Evolutionary conservation across 805 yeast genomes (phyloP).

Genomic region (Kluyveromyces lactis): DNA sequence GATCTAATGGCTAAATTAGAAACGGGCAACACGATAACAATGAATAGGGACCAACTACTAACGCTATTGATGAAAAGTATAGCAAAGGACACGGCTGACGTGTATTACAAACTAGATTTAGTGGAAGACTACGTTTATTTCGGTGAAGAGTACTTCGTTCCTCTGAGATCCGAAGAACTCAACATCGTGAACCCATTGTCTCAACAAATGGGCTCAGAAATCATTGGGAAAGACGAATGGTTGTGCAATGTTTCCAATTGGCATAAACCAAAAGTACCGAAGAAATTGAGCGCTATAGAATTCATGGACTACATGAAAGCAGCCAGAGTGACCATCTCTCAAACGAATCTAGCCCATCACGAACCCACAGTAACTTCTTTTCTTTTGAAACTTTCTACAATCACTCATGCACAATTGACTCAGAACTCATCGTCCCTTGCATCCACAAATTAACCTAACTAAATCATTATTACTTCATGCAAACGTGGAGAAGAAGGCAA

Average conservation of each 20-base stretch:
- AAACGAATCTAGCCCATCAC: neutral
- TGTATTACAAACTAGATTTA: slow-evolving; percentile 24
- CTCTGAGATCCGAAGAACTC: slow-evolving; percentile 5
- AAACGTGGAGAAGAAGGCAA: no score
- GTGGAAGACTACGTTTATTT: slow-evolving; percentile 21
- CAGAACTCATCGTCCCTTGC: no score
- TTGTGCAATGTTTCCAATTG: slow-evolving; percentile 19
- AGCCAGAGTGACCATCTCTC: neutral
- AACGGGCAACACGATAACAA: slow-evolving; percentile 3
- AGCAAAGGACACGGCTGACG: slow-evolving; percentile 19
- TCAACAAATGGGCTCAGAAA: neutral
- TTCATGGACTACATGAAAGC: slow-evolving; percentile 6
- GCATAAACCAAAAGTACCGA: slow-evolving; percentile 11
- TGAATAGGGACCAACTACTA: slow-evolving; percentile 20
- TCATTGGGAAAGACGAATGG: slow-evolving; percentile 11
- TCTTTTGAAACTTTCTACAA: neutral
- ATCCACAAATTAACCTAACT: no score
- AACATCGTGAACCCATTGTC: neutral
- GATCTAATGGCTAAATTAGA: slow-evolving; percentile 17
- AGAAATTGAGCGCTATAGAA: slow-evolving; percentile 4
- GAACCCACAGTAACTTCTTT: neutral
- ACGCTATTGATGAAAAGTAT: slow-evolving; percentile 24
- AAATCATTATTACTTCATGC: no score
- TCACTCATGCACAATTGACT: neutral
- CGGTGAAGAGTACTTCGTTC: slow-evolving; percentile 19